Conservation (phyloP, 495 filamentous ascomycete species). For the Poronia punctata region DNA sequence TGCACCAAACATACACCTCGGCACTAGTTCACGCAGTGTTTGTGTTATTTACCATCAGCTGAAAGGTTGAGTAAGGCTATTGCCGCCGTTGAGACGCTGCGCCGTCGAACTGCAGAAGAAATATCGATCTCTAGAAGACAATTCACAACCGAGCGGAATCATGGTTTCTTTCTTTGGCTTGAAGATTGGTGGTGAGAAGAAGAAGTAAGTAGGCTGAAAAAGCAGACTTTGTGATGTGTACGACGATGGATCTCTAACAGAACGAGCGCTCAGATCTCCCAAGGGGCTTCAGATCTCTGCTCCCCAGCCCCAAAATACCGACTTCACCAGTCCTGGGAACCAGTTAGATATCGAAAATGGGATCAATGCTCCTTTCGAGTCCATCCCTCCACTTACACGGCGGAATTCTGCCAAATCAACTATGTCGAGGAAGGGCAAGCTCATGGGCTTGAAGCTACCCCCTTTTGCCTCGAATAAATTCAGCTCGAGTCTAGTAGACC, state of each 20-base stretch:
- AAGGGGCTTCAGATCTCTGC: conserved; percentile 12
- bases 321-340: not conserved
- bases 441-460: conserved; percentile 13
- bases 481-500: conserved; percentile 33
- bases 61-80: too few species aligned
- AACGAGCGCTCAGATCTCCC: conserved; percentile 29
- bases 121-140: too few species aligned
- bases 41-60: too few species aligned
- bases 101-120: too few species aligned
- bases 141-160: too few species aligned
- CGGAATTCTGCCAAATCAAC: conserved; percentile 1
- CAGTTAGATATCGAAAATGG: conserved; percentile 3
- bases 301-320: conserved; percentile 2
- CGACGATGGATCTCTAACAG: conserved; percentile 10
- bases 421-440: conserved; percentile 11
- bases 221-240: not conserved
- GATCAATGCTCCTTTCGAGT: not conserved
- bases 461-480: conserved; percentile 26
- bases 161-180: conserved; percentile 48
- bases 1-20: too few species aligned
- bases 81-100: too few species aligned
- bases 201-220: conserved; percentile 34
- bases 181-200: conserved; percentile 40
- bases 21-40: too few species aligned
- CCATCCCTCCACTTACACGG: conserved; percentile 4